These are phyloP conservation scores for Fusarium tricinctum DNA, from an alignment of 2,329 filamentous ascomycete species.

Conservation along the genomic window DNA sequence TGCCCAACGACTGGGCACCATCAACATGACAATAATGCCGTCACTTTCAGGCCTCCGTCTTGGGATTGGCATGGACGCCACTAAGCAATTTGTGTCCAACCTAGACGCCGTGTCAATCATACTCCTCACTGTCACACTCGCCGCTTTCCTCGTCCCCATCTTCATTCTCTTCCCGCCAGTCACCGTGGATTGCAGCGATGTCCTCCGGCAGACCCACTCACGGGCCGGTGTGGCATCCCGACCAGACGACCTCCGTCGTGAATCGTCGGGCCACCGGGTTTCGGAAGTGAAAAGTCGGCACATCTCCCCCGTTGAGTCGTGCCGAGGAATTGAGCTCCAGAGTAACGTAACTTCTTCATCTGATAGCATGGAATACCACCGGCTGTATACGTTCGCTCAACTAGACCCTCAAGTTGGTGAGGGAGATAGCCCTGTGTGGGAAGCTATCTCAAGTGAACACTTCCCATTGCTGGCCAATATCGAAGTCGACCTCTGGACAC, in stretches of 20 bases:
- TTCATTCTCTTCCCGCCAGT: constrained; percentile 69
- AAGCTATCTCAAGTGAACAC: constrained; percentile 78
- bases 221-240: constrained; percentile 59
- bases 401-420: constrained; percentile 48
- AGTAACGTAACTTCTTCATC: constrained; percentile 73
- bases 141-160: constrained; percentile 67
- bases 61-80: constrained; percentile 34
- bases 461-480: constrained; percentile 80
- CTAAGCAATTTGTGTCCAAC: constrained; percentile 40
- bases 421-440: constrained; percentile 69
- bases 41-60: constrained; percentile 36
- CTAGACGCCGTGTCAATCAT: constrained; percentile 54
- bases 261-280: constrained; percentile 42
- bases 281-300: constrained; percentile 68
- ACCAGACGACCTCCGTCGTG: constrained; percentile 56
- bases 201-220: constrained; percentile 67
- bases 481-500: constrained; percentile 76
- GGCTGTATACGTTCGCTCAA: constrained; percentile 86
- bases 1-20: constrained; percentile 1
- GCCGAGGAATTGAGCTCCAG: constrained; percentile 79
- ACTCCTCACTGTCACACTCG: constrained; percentile 60
- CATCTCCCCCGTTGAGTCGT: constrained; percentile 88
- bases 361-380: constrained; percentile 82
- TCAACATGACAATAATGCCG: constrained; percentile 41
- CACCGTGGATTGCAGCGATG: constrained; percentile 66